Evolutionary conservation across 1,284 basidiomycete species (phyloP), one percentile per base, ranked within the genome.

Genomic region (Kalmanozyma brasiliensis): DNA sequence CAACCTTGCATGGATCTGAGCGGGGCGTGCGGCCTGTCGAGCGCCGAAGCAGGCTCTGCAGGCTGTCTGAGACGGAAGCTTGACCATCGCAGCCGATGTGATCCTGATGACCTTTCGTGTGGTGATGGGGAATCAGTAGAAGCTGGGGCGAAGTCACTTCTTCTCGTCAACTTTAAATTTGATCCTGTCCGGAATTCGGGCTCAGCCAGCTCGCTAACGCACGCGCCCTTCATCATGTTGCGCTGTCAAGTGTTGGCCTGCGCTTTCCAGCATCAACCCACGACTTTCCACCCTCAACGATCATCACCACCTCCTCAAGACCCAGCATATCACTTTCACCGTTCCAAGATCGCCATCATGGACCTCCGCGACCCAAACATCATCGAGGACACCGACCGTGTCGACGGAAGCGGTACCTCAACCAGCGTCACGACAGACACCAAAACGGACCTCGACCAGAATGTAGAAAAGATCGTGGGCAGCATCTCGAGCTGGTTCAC

Each of bases 401-500:
- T 20, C 29, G 52, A 63, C 17, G 68, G 58, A 11, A 43, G 36
- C 23, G 36, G 19, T 29, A 61, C 67, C 6, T 49, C 52, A 1
- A 45, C 44, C 11, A 30, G 24, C 47, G 37, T 43, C 42, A 35
- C 30, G 5, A 24, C 55, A 8, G 41, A 20, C 38, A 42, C 35
- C 43, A 57, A 62, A 32, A 66, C 73, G 11, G 63, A 76, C 11
- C 59, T 80, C 30, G 77, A 81, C 38, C 61, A 73, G 24, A 73
- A 76, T 17, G 77, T 81, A 10, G 60, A 67, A 26, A 70, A 78
- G 53, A 43, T 79, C 19, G 76, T 78, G 0, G 70, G 74, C 11
- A 72, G 74, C 34, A 62, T 81, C 34, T 74, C 75, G 8, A 68
- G 52, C 13, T 81, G 79, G 79, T 81, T 77, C 77, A 60, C 49